Base-by-base conservation (phyloP, 371 early-diverging fungal species). In the Saksenaea vasiformis region DNA sequence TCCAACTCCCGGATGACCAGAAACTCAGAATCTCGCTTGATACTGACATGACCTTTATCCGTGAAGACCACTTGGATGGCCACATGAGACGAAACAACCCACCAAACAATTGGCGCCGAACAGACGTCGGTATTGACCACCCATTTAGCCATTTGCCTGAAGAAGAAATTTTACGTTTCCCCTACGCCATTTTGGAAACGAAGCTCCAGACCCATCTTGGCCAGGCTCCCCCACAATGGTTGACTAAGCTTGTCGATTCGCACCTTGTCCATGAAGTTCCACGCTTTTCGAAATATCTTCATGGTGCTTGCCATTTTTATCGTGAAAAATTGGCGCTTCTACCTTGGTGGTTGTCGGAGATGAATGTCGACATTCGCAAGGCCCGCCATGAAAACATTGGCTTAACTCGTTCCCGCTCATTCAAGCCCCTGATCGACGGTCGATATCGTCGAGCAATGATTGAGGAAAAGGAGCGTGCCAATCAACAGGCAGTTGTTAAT, bases 241-340 rank as follows among this genome's bases (percentile, higher is more conserved):
- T 98, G 39, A 79, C 87, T 13, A 91, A 94, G 35, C 79, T 98
- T 36, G 83, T 96, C 66, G 86, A 91, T 41, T 86, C 89, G 62
- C 89, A 93, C 58, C 77, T 97, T 64, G 96, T 98, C 35, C 95
- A 95, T 72, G 95, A 94, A 43, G 97, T 97, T n/a, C 97, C 97
- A 54, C 95, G 96, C 71, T 99, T 98, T 82, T 92, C 93, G 63
- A 99, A 99, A 78, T 99, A 94, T 79, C 87, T 97, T 57, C 98
- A 99, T 79, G 99, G 98, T 62, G 88, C 90, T n/a, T 71, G 58
- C 37, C 67, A 66, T 26, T 71, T 71, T 54, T 67, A 67, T 36
- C 71, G 67, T n/a, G 71, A 71, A 1, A 47, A 62, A 10, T 19
- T 72, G 28, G 63, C 66, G 38, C 59, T 70, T 28, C 39, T 67